Evolutionary conservation across 768 basidiomycete genomes (phyloP), one percentile per base, ranked within the genome.

Genomic region (Lactarius trivialis): DNA sequence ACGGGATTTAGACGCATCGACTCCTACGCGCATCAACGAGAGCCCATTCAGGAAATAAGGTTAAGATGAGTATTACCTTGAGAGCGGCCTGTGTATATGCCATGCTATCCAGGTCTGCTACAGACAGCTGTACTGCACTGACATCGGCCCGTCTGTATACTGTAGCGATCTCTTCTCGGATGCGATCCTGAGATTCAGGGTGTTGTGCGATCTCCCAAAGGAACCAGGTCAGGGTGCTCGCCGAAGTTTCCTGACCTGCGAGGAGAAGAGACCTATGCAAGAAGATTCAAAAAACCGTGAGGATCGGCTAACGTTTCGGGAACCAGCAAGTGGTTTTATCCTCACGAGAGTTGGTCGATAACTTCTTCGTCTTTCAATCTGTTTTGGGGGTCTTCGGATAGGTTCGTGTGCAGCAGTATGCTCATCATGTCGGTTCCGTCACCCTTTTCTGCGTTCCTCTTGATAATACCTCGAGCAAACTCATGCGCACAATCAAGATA

Each of bases 241-340:
- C 65, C 11, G 68, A 67, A 7, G 68, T 68, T n/a, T 68, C 68
- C 36, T 68, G 68, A 14, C 68, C 68, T 8, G 68, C 68, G 2
- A 69, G 55, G 2, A 68, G 33, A 39, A 69, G 49, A 12, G 65
- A 50, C 15, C 68, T 68, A 39, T 19, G 33, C 14, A 17, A 8
- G 7, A 26, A 24, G 17, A 8, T 37, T 28, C 12, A 15, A 48
- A 45, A n/a, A 48, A 14, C 7, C 26, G 14, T 6, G 7, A 37
- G 24, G 34, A n/a, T 15, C 3, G 17, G 12, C 15, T 11, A 50
- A 24, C 52, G 24, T 17, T 28, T 21, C 2, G 3, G 17, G 28
- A 4, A n/a, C n/a, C n/a, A 28, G n/a, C 33, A 1, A 19, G 3
- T 3, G 26, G 2, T 15, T 8, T 15, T 1, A 17, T 21, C 36